phyloP scores from a whole-genome alignment of 805 yeast genomes.

The Cyberlindnera saturnus region DNA sequence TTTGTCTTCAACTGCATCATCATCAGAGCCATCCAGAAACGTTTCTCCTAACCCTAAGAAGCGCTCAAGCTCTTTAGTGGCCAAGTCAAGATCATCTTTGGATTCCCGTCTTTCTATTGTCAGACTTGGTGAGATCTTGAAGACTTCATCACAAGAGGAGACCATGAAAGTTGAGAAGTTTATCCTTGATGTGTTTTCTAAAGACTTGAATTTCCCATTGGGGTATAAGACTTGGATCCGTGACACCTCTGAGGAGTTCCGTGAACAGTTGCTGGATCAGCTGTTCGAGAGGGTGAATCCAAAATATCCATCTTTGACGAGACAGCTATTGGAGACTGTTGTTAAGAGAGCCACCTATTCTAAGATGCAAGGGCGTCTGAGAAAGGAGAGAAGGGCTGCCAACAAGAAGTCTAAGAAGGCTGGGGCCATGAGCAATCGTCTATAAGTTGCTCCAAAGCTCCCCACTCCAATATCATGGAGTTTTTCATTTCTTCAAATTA shows the following conservation, averaged over 20 bases:
- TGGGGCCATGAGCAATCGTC: not conserved
- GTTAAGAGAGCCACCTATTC: conserved; percentile 78
- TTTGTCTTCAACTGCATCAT: no score
- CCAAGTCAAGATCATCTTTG: conserved; percentile 17
- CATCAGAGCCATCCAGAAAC: no score
- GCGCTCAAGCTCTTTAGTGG: not conserved
- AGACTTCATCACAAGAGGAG: conserved; percentile 43
- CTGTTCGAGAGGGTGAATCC: conserved; percentile 33
- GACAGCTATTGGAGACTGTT: conserved; percentile 54
- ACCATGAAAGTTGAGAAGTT: conserved; percentile 50
- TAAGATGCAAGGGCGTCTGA: conserved; percentile 69
- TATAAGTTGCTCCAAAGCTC: not conserved
- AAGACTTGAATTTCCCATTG: conserved; percentile 60
- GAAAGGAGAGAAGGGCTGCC: conserved; percentile 57
- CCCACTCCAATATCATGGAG: not conserved
- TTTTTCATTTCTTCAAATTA: no score
- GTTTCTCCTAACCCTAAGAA: not conserved
- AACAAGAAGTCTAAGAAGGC: conserved; percentile 21
- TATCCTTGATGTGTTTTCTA: conserved; percentile 45
- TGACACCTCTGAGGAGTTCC: conserved; percentile 54
- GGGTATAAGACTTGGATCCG: conserved; percentile 84
- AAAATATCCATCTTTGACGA: conserved; percentile 17
- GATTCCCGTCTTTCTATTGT: conserved; percentile 55
- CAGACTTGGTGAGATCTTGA: conserved; percentile 47
- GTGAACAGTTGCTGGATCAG: conserved; percentile 42